Conservation (phyloP, 2,329 filamentous ascomycete genomes). For the Diplocarpon rosae region DNA sequence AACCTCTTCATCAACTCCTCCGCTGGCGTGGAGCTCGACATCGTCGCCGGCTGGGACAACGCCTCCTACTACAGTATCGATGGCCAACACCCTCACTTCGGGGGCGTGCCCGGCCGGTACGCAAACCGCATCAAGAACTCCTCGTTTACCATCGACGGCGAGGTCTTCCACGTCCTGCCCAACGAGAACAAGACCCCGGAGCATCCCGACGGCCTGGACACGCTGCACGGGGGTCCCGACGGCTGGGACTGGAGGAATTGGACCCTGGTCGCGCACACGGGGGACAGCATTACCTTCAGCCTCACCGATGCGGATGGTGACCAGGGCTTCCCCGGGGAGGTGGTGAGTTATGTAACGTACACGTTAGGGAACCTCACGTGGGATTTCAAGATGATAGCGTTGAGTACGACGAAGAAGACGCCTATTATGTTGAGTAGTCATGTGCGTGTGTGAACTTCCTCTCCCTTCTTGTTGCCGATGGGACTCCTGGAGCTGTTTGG, state of each 20-base stretch:
- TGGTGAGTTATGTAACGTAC: constrained; percentile 65
- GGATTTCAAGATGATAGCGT: constrained; percentile 62
- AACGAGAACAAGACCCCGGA: constrained; percentile 50
- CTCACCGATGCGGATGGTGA: constrained; percentile 62
- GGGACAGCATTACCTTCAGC: constrained; percentile 61
- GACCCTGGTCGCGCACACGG: constrained; percentile 56
- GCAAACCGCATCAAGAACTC: constrained; percentile 75
- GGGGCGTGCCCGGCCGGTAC: constrained; percentile 63
- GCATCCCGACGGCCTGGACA: constrained; percentile 45
- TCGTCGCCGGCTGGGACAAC: constrained; percentile 68
- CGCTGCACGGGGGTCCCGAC: constrained; percentile 57
- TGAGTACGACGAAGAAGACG: constrained; percentile 62
- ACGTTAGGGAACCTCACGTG: constrained; percentile 45
- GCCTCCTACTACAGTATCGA: constrained; percentile 58
- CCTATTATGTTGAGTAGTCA: constrained; percentile 70
- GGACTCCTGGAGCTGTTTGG: too few relatives aligned
- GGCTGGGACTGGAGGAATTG: constrained; percentile 75
- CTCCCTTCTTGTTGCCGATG: neutral
- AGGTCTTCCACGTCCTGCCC: constrained; percentile 44
- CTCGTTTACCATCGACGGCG: constrained; percentile 57
- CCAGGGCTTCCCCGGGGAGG: constrained; percentile 69
- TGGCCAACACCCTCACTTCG: constrained; percentile 57
- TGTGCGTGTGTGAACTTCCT: constrained; percentile 24
- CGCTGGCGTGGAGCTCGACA: constrained; percentile 55
- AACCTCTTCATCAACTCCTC: constrained; percentile 62